Percentiles rank a stretch among this genome's conserved stretches.
These are phyloP conservation scores for Solanum pennellii DNA, from an alignment of 257 asterid genomes.

Conservation along the genomic window DNA sequence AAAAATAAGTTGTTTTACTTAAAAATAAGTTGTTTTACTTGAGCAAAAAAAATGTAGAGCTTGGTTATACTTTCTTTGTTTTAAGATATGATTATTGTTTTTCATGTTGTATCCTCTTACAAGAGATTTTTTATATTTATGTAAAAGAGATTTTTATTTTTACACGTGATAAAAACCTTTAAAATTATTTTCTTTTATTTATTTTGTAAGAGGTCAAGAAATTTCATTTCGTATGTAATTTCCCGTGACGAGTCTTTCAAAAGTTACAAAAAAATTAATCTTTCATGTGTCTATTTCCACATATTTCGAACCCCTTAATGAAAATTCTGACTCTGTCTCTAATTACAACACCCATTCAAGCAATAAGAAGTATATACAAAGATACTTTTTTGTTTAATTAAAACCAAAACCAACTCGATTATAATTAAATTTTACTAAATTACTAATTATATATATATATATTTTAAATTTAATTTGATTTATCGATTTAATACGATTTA, in stretches of 20 bases:
- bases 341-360: too few relatives aligned
- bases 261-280: not conserved
- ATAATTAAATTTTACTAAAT: not conserved
- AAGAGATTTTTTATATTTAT: not conserved
- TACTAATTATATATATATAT: too few relatives aligned
- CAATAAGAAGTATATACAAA: not conserved
- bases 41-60: not conserved
- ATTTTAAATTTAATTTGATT: not conserved
- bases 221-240: not conserved
- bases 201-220: not conserved
- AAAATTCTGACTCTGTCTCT: too few relatives aligned
- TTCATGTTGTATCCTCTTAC: not conserved
- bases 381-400: not conserved
- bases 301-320: too few relatives aligned
- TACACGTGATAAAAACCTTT: accelerated
- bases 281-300: too few relatives aligned
- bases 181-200: too few relatives aligned
- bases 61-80: not conserved
- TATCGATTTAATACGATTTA: not conserved
- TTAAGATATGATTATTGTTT: too few relatives aligned
- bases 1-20: not conserved
- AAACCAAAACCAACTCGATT: not conserved
- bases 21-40: not conserved
- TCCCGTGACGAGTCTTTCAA: not conserved
- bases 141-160: accelerated